Base-by-base conservation (phyloP, 768 basidiomycete genomes). In the Tylopilus subfusipes region DNA sequence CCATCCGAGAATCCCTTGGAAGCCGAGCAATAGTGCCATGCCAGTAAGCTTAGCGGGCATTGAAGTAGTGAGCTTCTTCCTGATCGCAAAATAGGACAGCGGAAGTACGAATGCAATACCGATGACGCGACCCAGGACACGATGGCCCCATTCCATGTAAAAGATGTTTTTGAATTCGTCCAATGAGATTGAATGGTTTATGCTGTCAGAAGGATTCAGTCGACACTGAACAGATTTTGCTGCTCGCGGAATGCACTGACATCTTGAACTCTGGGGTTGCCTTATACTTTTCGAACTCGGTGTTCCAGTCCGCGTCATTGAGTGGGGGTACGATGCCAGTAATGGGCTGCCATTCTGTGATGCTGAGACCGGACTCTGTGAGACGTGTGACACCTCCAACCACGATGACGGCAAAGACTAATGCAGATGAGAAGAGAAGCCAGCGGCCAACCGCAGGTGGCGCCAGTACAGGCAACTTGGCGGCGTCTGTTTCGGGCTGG, bases 141-240 rank as follows among this genome's bases (percentile, higher is more conserved):
- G 90, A 72, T 99, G 97, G 6, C 83, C 82, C 93, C 94, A 99
- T 79, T 99, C 97, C 96, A 94, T 95, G 74, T 88, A 89, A 72
- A 94, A 99, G 55, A 99, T 98, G 56, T 81, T 81, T 72, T 99
- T 98, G 78, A 99, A 99, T 65, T 98, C 89, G 27, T 85, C 78
- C 52, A 98, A 73, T 29, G 85, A 83, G 52, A 97, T 94, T 11
- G 86, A 83, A 55, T 91, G 87, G 69, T 99, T 99, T 57, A 94
- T 74, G 65, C 95, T 98, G 65, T 52, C 24, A 25, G 22, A 34
- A 40, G 24, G 21, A 31, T 46, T 52, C 24, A 57, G 33, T 10
- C 48, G 14, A 21, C 11, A 44, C 44, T 33, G 40, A 12, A 34
- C 18, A 33, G 46, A 10, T 33, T n/a, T 10, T 34, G 40, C 33